Evolutionary conservation across 177 flowering plant species (phyloP).

Genomic region (Telopea speciosissima): DNA sequence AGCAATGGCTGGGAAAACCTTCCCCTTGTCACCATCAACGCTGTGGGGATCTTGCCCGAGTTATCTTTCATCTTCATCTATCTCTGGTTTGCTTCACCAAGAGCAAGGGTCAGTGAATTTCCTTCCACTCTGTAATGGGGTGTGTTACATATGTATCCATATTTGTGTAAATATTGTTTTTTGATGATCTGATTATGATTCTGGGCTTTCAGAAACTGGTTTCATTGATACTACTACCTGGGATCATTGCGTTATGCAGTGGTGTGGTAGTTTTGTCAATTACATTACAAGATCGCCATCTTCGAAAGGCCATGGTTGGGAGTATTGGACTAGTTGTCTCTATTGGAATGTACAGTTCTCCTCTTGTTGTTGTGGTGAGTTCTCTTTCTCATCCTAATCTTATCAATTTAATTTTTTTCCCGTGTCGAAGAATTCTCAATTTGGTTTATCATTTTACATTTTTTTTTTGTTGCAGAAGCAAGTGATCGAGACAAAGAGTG

Average conservation of each 20-base stretch:
- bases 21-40: slow-evolving; percentile 43
- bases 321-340: slow-evolving; percentile 23
- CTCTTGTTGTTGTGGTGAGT: slow-evolving; percentile 54
- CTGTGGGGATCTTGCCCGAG: slow-evolving; percentile 44
- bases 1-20: slow-evolving; percentile 53
- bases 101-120: slow-evolving; percentile 31
- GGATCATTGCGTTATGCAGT: slow-evolving; percentile 16
- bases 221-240: slow-evolving; percentile 10
- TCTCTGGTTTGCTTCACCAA: slow-evolving; percentile 35
- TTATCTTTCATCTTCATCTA: slow-evolving; percentile 42
- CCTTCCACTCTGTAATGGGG: not conserved
- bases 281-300: slow-evolving; percentile 37
- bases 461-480: slow-evolving; percentile 30
- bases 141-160: no score
- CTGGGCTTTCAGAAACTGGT: slow-evolving; percentile 4
- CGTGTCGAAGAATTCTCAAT: no score
- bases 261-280: slow-evolving; percentile 27
- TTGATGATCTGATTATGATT: not conserved
- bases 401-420: no score
- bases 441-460: no score
- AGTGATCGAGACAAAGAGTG: slow-evolving; percentile 55
- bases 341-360: slow-evolving; percentile 13
- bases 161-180: no score
- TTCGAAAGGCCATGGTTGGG: slow-evolving; percentile 45
- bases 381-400: not conserved